phyloP scores from a whole-genome alignment of 768 basidiomycete species.

The Termitomyces sp. region DNA sequence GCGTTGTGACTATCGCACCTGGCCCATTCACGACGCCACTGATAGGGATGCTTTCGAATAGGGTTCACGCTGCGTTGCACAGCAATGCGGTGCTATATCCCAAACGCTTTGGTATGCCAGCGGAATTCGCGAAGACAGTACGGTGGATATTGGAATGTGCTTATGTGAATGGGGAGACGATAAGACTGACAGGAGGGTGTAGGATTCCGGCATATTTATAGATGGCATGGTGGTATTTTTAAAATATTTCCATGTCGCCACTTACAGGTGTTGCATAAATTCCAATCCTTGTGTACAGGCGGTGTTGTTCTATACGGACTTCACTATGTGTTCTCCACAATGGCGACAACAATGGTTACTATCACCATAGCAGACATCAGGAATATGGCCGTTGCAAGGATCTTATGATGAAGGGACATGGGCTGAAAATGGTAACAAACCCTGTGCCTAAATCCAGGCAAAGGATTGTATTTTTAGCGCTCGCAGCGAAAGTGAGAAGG shows the following conservation, averaged over 20 bases:
- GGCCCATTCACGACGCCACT: conserved; percentile 38
- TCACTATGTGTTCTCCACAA: too few species aligned
- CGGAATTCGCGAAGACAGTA: conserved; percentile 49
- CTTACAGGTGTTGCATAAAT: background rate
- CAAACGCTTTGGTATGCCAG: conserved; percentile 40
- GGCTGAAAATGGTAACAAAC: too few species aligned
- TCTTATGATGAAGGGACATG: too few species aligned
- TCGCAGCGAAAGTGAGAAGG: too few species aligned
- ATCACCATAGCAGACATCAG: too few species aligned
- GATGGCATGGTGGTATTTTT: background rate
- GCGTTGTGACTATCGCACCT: conserved; percentile 55
- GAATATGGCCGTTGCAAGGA: too few species aligned
- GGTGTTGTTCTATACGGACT: too few species aligned
- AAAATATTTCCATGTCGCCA: too few species aligned
- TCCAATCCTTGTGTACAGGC: too few species aligned
- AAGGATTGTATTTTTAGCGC: too few species aligned
- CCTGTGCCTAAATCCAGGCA: too few species aligned
- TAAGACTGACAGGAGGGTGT: conserved; percentile 38
- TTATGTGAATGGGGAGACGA: conserved; percentile 53
- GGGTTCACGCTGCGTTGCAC: conserved; percentile 16
- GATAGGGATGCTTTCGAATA: background rate
- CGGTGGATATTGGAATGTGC: conserved; percentile 46
- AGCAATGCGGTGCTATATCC: conserved; percentile 39
- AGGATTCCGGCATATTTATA: background rate
- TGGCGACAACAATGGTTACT: too few species aligned